Conservation (phyloP, 176 grass and related monocot species). For the Avena atlantica region DNA sequence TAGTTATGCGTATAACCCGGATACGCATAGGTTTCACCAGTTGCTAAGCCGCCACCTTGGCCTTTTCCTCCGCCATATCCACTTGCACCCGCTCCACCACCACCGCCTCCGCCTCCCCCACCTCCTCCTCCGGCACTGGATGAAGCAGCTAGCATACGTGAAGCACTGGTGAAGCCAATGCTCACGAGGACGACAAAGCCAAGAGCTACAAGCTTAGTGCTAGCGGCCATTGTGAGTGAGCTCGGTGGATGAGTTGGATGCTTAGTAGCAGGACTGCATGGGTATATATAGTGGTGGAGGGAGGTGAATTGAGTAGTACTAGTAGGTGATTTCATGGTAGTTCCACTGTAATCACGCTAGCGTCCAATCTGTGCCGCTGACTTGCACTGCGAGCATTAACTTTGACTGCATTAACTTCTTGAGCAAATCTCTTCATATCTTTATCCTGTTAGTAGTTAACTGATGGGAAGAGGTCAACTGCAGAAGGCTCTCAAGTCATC, state of each 20-base stretch:
- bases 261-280: not conserved
- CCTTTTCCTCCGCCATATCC: too few species aligned
- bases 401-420: not conserved
- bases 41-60: too few species aligned
- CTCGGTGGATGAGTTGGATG: not conserved
- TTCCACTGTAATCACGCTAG: not conserved
- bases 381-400: not conserved
- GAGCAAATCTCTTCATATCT: too few species aligned
- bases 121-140: too few species aligned
- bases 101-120: too few species aligned
- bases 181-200: slow-evolving; percentile 23
- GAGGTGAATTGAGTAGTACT: not conserved
- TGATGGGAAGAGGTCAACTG: too few species aligned
- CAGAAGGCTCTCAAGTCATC: too few species aligned
- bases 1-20: too few species aligned
- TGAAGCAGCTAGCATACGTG: not conserved
- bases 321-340: not conserved
- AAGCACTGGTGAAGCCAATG: slow-evolving; percentile 4
- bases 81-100: too few species aligned
- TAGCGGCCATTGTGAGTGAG: slow-evolving; percentile 31
- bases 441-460: too few species aligned
- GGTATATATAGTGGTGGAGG: slow-evolving; percentile 22
- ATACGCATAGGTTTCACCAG: too few species aligned
- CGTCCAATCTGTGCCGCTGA: not conserved
- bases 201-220: slow-evolving; percentile 2